Evolutionary conservation across 306 rosid genomes (phyloP).

Genomic region (Rosa chinensis): DNA sequence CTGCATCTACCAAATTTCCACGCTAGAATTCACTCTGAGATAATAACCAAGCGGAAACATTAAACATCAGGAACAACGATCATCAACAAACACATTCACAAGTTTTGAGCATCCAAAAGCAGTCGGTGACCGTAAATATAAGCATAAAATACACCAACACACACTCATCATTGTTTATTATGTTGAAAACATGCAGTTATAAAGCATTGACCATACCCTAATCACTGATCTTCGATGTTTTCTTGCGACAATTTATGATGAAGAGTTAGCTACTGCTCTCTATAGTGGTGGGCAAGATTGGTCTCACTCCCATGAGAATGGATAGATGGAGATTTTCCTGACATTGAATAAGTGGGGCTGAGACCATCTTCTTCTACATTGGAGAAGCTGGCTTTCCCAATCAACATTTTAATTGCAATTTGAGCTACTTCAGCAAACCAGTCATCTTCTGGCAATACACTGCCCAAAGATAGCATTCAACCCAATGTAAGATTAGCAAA

Average conservation of each 20-base stretch:
- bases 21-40: too few relatives aligned
- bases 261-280: not conserved
- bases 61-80: too few relatives aligned
- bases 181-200: too few relatives aligned
- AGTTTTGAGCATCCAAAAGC: too few relatives aligned
- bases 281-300: constrained; percentile 14
- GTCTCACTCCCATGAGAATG: constrained; percentile 49
- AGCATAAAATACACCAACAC: too few relatives aligned
- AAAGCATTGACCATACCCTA: too few relatives aligned
- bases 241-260: not conserved
- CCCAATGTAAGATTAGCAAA: not conserved
- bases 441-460: constrained; percentile 81
- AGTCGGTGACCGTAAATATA: too few relatives aligned
- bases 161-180: too few relatives aligned
- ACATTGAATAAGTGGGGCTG: constrained; percentile 59
- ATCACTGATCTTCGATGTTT: too few relatives aligned
- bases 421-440: constrained; percentile 94
- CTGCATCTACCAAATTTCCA: too few relatives aligned
- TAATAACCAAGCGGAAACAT: too few relatives aligned
- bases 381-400: constrained; percentile 64
- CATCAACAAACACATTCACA: too few relatives aligned
- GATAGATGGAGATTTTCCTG: constrained; percentile 49
- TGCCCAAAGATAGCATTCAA: constrained; percentile 32
- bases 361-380: constrained; percentile 47
- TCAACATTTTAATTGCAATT: constrained; percentile 75